Evolutionary conservation across 2,329 filamentous ascomycete species (phyloP), one percentile per base, ranked within the genome.

Genomic region (Esteya vermicola): DNA sequence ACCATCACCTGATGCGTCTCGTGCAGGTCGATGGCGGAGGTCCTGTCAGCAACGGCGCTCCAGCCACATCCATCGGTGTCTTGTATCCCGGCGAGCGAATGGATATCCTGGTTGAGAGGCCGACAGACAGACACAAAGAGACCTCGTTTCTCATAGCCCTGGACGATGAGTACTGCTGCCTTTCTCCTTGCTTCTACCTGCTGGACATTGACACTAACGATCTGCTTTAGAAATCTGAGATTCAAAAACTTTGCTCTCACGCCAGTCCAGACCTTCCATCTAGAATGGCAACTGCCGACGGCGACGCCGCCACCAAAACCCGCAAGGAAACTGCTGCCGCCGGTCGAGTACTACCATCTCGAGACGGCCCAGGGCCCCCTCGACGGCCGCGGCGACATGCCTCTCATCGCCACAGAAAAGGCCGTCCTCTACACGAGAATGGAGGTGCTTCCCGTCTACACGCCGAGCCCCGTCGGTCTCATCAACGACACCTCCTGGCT

Each of bases 401-500:
- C 26, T 9, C 21, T 43, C 12, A n/a, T n/a, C n/a, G n/a, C n/a
- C n/a, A n/a, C n/a, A n/a, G n/a, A n/a, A n/a, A n/a, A n/a, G n/a
- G n/a, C n/a, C n/a, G 33, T 41, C 14, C 23, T 49, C n/a, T 49
- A 49, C 35, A 42, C 46, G 9, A 42, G 40, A 5, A 23, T 44
- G 14, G 28, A 47, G 36, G 45, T 48, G 16, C 41, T 45, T 9
- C 28, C 40, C 14, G 26, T 28, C 13, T 23, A 39, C 14, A 32
- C 27, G 26, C 45, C 47, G 42, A 21, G 31, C 13, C 46, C 47
- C 3, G 34, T 40, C 10, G 47, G 46, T 4, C 43, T 47, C 22
- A 39, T 50, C 28, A 50, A 50, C 31, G 43, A 38, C 25, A 48
- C 47, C 3, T 42, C 40, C 20, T 50, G 47, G 47, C 23, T 28